Percentiles rank a stretch among this genome's conserved stretches.
phyloP scores from a whole-genome alignment of 73 alveolate genomes.

The Paramecium primaurelia region DNA sequence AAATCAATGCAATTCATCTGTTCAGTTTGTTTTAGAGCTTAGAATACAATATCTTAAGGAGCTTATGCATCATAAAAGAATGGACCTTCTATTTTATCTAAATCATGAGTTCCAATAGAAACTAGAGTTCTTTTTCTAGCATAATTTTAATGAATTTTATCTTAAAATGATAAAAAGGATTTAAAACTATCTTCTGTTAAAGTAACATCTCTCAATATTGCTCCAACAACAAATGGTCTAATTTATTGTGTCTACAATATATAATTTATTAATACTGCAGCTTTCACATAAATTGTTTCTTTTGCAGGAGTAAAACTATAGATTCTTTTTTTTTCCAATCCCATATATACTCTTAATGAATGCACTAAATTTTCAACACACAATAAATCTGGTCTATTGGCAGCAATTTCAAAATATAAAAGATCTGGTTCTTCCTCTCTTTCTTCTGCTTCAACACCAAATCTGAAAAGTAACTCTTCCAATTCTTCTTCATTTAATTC shows the following conservation, averaged over 20 bases:
- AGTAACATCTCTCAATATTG: conserved; percentile 52
- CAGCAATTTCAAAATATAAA: conserved; percentile 54
- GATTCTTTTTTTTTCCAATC: background rate
- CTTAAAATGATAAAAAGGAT: conserved; percentile 88
- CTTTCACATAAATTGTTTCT: conserved; percentile 51
- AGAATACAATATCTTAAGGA: conserved; percentile 89
- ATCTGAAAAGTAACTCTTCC: conserved; percentile 49
- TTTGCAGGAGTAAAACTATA: conserved; percentile 11
- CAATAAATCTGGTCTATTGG: conserved; percentile 64
- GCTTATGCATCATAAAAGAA: conserved; percentile 85
- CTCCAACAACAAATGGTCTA: conserved; percentile 62
- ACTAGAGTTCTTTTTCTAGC: conserved; percentile 91
- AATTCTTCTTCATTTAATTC: conserved; percentile 5
- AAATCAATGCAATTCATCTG: conserved; percentile 70
- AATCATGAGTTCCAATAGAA: conserved; percentile 99
- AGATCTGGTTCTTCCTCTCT: conserved; percentile 45
- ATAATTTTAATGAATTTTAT: conserved; percentile 97
- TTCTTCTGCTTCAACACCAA: conserved; percentile 63
- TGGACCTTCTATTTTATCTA: conserved; percentile 95
- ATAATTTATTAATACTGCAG: background rate
- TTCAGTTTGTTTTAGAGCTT: conserved; percentile 90
- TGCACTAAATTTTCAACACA: conserved; percentile 44
- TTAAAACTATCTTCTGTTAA: conserved; percentile 41
- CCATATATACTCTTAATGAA: conserved; percentile 51
- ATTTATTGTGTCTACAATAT: background rate